These are phyloP conservation scores for Cynanchum wilfordii DNA, from an alignment of 257 asterid genomes.

Conservation along the genomic window DNA sequence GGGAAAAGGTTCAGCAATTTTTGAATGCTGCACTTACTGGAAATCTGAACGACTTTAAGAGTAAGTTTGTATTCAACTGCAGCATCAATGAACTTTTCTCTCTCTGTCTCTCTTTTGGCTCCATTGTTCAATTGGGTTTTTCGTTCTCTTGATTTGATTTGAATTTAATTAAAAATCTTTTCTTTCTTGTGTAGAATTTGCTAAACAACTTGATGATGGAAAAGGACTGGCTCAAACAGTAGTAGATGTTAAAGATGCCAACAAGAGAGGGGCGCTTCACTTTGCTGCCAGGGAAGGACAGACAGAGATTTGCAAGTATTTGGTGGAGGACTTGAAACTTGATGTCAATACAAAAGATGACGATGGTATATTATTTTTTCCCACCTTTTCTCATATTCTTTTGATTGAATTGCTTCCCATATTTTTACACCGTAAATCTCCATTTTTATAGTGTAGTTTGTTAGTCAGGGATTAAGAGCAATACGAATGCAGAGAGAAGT, in stretches of 20 bases:
- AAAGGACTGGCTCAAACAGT: slow-evolving; percentile 70
- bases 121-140: neutral
- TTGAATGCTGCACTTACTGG: slow-evolving; percentile 78
- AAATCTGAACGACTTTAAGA: slow-evolving; percentile 54
- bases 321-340: slow-evolving; percentile 80
- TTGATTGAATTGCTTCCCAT: neutral
- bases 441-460: neutral
- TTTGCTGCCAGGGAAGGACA: slow-evolving; percentile 96
- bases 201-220: slow-evolving; percentile 69
- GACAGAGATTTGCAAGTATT: slow-evolving; percentile 75
- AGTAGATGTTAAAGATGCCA: slow-evolving; percentile 85
- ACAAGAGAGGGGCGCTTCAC: slow-evolving; percentile 89
- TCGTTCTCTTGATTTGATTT: neutral
- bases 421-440: neutral
- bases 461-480: neutral
- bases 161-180: neutral
- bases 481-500: neutral
- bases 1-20: slow-evolving; percentile 63
- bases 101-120: neutral
- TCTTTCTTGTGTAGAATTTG: slow-evolving; percentile 39
- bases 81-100: neutral
- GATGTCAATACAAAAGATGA: slow-evolving; percentile 75
- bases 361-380: slow-evolving; percentile 49
- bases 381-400: neutral
- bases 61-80: slow-evolving; percentile 33